Percentiles rank a stretch among this genome's conserved stretches.
Conservation (phyloP, 331 rosid genomes). For the Malus hybrid region DNA sequence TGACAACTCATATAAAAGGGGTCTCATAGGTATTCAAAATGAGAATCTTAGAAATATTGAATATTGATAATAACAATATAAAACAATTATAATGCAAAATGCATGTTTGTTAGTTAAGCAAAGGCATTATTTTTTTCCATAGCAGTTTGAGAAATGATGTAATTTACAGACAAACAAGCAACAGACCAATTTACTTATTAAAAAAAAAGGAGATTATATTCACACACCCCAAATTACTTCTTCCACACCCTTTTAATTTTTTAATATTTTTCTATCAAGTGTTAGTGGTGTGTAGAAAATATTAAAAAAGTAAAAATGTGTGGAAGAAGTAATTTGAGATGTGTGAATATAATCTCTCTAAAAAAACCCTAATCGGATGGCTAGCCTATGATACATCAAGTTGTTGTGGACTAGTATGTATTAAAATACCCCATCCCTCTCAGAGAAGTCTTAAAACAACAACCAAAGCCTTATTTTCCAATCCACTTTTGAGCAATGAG, state of each 20-base stretch:
- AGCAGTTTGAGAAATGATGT: not conserved
- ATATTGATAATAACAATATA: not conserved
- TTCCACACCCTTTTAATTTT: too few species aligned
- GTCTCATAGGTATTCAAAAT: not conserved
- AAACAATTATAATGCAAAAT: not conserved
- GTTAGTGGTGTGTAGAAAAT: too few species aligned
- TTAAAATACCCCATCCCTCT: not conserved
- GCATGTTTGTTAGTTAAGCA: not conserved
- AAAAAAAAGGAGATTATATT: too few species aligned
- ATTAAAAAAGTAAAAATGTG: too few species aligned
- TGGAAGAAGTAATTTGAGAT: too few species aligned
- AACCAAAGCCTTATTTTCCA: not conserved
- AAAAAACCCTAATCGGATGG: not conserved
- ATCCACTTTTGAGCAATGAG: conserved; percentile 1
- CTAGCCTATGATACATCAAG: not conserved
- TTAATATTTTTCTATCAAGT: too few species aligned
- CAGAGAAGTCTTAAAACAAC: not conserved
- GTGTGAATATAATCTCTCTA: too few species aligned
- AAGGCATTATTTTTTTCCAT: not conserved
- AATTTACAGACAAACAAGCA: not conserved
- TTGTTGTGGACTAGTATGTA: not conserved
- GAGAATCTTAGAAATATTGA: not conserved
- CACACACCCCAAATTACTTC: too few species aligned
- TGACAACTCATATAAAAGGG: too few species aligned
- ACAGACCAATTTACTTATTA: too few species aligned